Base-by-base conservation (phyloP, 2,329 filamentous ascomycete genomes). In the Saccharata proteae region DNA sequence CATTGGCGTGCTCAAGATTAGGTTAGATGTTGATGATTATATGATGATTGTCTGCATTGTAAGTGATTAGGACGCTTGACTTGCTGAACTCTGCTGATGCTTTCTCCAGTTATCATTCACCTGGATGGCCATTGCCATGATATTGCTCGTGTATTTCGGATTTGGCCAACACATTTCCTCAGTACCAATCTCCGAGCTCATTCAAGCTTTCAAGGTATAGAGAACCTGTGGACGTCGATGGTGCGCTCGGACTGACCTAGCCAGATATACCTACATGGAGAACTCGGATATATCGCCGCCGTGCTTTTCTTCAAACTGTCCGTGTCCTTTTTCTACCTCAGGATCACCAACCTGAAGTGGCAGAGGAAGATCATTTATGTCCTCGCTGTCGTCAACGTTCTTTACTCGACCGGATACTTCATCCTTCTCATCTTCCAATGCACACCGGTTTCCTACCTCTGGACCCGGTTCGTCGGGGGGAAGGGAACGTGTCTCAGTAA, bases 251-350 rank as follows among this genome's bases (percentile, higher is more conserved):
- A 11, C 32, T 34, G 5, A 34, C 21, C 16, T 2, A 18, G 6
- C 2, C 18, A 32, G 29, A 16, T 13, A 9, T 32, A 32, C 16
- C 16, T 32, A n/a, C 14, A 18, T 12, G 29, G 16, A n/a, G 14
- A 32, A 32, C 29, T 32, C 22, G 21, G 16, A 19, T 32, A 32
- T 16, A 32, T 32, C 16, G 6, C 20, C 19, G 15, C n/a, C 19
- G 29, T 32, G n/a, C 16, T 32, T 6, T 26, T 26, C 16, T 14
- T 32, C 20, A 32, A 32, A 16, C n/a, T 32, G 7, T 32, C 29
- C 4, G 22, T 32, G 6, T 26, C 16, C 16, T 16, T 23, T 4
- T 32, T 32, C n/a, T 32, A 19, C 22, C 22, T 32, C 11, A 21
- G 29, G 2, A 24, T 32, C 22, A 32, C 29, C 7, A 17, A 24